phyloP scores from a whole-genome alignment of 192 early-diverging fungal genomes.

The Gonapodya prolifera region DNA sequence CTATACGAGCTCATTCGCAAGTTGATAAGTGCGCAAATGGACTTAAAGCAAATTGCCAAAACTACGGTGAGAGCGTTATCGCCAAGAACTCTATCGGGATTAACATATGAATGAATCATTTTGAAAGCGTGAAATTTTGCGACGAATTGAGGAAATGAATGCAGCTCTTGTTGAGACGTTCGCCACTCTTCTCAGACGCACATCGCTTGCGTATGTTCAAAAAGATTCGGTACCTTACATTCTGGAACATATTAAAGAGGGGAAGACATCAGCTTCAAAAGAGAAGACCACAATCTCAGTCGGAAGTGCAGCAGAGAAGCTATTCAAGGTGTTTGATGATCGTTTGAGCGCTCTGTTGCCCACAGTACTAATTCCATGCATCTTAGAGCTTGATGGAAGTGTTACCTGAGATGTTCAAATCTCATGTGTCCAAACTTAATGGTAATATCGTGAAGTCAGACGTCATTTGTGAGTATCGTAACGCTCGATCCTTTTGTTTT shows the following conservation, averaged over 20 bases:
- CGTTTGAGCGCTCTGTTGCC: not conserved
- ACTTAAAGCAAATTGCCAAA: constrained; percentile 59
- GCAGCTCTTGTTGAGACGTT: constrained; percentile 56
- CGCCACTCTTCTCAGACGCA: constrained; percentile 54
- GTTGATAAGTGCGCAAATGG: constrained; percentile 54
- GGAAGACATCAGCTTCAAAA: constrained; percentile 1
- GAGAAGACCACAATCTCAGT: not conserved
- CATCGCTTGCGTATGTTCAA: constrained; percentile 62
- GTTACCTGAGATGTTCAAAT: too few relatives aligned
- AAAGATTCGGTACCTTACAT: constrained; percentile 48
- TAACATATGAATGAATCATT: too few relatives aligned
- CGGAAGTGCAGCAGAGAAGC: constrained; percentile 26
- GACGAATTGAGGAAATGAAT: constrained; percentile 47
- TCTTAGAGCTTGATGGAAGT: too few relatives aligned
- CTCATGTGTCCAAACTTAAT: too few relatives aligned
- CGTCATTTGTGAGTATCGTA: too few relatives aligned
- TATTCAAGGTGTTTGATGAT: constrained; percentile 31
- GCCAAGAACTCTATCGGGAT: not conserved
- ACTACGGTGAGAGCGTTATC: constrained; percentile 26
- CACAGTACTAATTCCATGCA: not conserved
- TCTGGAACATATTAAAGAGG: constrained; percentile 28
- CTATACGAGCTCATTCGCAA: constrained; percentile 54
- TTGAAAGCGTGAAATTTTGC: constrained; percentile 54
- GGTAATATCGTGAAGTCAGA: too few relatives aligned
- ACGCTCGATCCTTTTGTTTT: too few relatives aligned